phyloP scores from a whole-genome alignment of 768 basidiomycete genomes.

The Boletus rex-veris region DNA sequence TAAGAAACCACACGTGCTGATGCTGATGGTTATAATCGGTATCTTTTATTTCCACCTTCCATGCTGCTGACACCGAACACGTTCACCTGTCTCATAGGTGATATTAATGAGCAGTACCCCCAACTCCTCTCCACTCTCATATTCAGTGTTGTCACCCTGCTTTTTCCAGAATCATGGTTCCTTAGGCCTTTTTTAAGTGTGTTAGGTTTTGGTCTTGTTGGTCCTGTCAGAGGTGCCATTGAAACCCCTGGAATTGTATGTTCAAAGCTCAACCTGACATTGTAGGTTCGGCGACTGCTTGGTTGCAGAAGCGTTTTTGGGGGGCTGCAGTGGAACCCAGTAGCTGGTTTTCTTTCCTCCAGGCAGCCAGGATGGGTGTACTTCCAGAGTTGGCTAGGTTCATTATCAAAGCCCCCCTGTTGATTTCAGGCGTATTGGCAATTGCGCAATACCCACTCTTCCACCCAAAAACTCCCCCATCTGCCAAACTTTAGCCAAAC shows the following conservation, averaged over 20 bases:
- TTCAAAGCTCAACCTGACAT: neutral
- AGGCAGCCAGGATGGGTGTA: slow-evolving; percentile 11
- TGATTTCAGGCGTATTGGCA: neutral
- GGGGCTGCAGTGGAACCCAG: too few relatives aligned
- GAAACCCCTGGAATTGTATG: too few relatives aligned
- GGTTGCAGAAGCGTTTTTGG: neutral
- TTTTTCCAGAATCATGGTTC: slow-evolving; percentile 16
- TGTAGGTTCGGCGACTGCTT: slow-evolving; percentile 14
- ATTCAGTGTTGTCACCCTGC: slow-evolving; percentile 1
- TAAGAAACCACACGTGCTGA: neutral
- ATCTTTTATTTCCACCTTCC: neutral
- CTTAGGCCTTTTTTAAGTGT: slow-evolving; percentile 8
- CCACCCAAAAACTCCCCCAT: too few relatives aligned
- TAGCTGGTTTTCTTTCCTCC: neutral
- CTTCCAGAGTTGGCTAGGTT: slow-evolving; percentile 5
- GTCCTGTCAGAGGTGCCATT: slow-evolving; percentile 12
- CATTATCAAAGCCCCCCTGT: neutral
- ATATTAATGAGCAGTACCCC: slow-evolving; percentile 15
- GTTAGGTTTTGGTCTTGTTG: slow-evolving; percentile 15
- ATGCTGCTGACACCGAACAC: neutral
- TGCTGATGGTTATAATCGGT: slow-evolving; percentile 9
- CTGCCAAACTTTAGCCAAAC: too few relatives aligned
- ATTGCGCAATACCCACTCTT: too few relatives aligned
- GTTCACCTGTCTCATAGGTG: neutral
- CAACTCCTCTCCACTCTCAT: neutral